A percentile compares a stretch with the other conserved stretches of the same genome.
Conservation (phyloP, 2,329 filamentous ascomycete species). For the Capronia americana region DNA sequence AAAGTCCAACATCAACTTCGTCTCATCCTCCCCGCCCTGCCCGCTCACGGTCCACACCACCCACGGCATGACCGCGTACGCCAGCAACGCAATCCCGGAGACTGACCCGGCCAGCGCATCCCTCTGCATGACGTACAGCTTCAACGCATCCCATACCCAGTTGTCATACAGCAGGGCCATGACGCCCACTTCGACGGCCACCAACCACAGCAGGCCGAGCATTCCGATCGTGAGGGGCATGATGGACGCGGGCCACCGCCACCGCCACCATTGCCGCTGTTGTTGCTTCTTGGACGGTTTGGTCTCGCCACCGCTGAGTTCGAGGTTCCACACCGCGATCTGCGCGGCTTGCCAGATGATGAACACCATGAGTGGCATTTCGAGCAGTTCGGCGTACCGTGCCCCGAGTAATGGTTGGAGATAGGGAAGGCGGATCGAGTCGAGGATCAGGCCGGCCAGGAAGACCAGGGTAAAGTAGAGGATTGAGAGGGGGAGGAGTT, state of each 20-base stretch:
- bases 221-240: slow-evolving; percentile 21
- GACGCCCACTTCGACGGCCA: slow-evolving; percentile 17
- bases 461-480: slow-evolving; percentile 27
- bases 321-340: slow-evolving; percentile 25
- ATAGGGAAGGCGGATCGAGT: slow-evolving; percentile 17
- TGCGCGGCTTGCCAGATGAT: slow-evolving; percentile 30
- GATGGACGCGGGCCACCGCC: not conserved
- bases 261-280: not conserved
- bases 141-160: slow-evolving; percentile 8
- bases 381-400: slow-evolving; percentile 25
- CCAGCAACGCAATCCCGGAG: slow-evolving; percentile 16
- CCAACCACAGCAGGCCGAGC: slow-evolving; percentile 22
- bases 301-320: not conserved
- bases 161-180: slow-evolving; percentile 8
- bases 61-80: slow-evolving; percentile 28
- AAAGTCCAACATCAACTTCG: slow-evolving; percentile 13
- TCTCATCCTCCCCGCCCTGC: not conserved
- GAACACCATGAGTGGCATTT: slow-evolving; percentile 27
- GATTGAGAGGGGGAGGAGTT: slow-evolving; percentile 20
- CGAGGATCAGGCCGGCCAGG: slow-evolving; percentile 19
- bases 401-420: slow-evolving; percentile 22
- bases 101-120: slow-evolving; percentile 17
- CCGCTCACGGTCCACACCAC: slow-evolving; percentile 8
- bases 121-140: not conserved
- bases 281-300: not conserved